Conservation (phyloP, 805 yeast genomes). For the Yarrowia phangngaensis region DNA sequence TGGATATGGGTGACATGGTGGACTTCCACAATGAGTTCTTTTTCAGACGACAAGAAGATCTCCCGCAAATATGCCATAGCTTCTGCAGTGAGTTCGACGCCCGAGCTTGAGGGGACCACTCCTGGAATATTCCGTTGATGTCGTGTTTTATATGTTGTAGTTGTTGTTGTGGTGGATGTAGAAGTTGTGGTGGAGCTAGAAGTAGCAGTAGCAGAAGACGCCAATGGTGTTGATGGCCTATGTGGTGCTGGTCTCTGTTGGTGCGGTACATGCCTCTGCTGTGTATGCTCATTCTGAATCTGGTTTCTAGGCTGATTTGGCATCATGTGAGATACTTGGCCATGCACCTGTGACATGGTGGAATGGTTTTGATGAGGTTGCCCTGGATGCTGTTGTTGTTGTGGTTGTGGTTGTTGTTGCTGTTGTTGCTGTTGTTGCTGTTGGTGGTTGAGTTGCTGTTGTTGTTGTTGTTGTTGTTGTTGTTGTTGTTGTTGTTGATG, state of each 20-base stretch:
- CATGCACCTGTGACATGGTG: background rate
- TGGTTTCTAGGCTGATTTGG: background rate
- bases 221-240: constrained; percentile 31
- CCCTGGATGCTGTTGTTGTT: background rate
- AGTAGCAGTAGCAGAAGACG: constrained; percentile 26
- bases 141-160: constrained; percentile 11
- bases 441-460: constrained; percentile 12
- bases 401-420: constrained; percentile 14
- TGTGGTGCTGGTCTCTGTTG: too few species aligned
- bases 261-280: constrained; percentile 10
- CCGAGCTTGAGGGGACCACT: constrained; percentile 4
- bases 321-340: background rate
- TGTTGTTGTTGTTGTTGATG: constrained; percentile 19
- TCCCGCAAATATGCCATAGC: constrained; percentile 22
- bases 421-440: constrained; percentile 24
- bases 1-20: constrained; percentile 35
- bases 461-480: constrained; percentile 8
- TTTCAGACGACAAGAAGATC: constrained; percentile 10
- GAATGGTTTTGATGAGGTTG: constrained; percentile 2
- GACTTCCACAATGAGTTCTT: constrained; percentile 15
- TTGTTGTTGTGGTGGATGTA: constrained; percentile 16
- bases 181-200: constrained; percentile 17
- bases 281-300: constrained; percentile 10
- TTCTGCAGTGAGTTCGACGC: constrained; percentile 8
- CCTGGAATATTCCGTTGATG: constrained; percentile 16